A percentile compares a stretch with the other conserved stretches of the same genome.
phyloP scores from a whole-genome alignment of 2,329 filamentous ascomycete genomes.

The Fusarium concolor region DNA sequence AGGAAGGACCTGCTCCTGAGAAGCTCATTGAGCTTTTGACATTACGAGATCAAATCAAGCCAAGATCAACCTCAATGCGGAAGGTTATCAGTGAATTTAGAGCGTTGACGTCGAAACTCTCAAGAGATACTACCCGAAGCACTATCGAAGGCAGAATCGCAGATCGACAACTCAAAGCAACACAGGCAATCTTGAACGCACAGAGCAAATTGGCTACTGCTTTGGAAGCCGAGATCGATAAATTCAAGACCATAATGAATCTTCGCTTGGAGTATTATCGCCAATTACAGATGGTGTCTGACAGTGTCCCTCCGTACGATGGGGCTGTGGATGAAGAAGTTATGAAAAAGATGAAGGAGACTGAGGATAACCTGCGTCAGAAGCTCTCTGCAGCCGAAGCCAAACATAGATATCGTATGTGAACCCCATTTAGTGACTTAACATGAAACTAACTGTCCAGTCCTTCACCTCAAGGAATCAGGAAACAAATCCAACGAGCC shows the following conservation, averaged over 20 bases:
- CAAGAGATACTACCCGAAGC: slow-evolving; percentile 62
- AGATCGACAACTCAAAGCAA: slow-evolving; percentile 69
- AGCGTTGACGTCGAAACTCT: slow-evolving; percentile 68
- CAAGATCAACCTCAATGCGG: slow-evolving; percentile 73
- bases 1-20: slow-evolving; percentile 77
- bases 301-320: slow-evolving; percentile 82
- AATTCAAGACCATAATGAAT: slow-evolving; percentile 85
- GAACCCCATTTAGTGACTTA: background rate
- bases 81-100: slow-evolving; percentile 77
- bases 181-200: slow-evolving; percentile 64
- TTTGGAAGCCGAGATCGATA: slow-evolving; percentile 77
- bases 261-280: slow-evolving; percentile 88
- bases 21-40: slow-evolving; percentile 65
- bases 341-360: slow-evolving; percentile 51
- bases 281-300: slow-evolving; percentile 90
- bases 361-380: slow-evolving; percentile 58
- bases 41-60: slow-evolving; percentile 61
- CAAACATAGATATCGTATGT: slow-evolving; percentile 78
- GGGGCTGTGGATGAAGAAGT: slow-evolving; percentile 66
- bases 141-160: slow-evolving; percentile 75
- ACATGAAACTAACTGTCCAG: slow-evolving; percentile 47
- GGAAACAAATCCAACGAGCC: slow-evolving; percentile 73
- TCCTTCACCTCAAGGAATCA: slow-evolving; percentile 64
- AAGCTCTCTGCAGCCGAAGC: slow-evolving; percentile 73
- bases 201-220: slow-evolving; percentile 62